These are phyloP conservation scores for Rhazya stricta DNA, from an alignment of 257 asterid genomes.

Conservation along the genomic window DNA sequence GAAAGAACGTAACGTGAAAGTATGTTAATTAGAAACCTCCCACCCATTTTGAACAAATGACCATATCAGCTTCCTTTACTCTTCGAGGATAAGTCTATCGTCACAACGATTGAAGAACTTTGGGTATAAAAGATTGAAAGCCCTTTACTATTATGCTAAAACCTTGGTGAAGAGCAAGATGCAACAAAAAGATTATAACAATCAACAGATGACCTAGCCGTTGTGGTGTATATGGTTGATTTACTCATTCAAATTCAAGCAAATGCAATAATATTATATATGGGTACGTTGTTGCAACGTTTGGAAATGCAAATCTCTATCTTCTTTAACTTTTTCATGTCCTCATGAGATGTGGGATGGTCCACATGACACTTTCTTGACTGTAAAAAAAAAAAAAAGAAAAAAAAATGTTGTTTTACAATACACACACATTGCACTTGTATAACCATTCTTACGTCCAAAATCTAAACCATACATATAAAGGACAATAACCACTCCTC, in stretches of 20 bases:
- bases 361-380: conserved; percentile 19
- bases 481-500: conserved; percentile 16
- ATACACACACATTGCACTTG: not conserved
- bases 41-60: no score
- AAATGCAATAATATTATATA: not conserved
- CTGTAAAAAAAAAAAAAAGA: no score
- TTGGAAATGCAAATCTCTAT: conserved; percentile 9
- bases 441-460: conserved; percentile 20
- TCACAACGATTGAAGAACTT: no score
- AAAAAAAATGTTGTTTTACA: conserved; percentile 15
- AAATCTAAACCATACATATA: conserved; percentile 14
- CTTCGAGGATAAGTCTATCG: no score
- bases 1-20: no score
- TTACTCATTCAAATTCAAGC: conserved; percentile 9
- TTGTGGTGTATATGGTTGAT: not conserved
- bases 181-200: conserved; percentile 6
- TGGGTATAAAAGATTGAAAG: no score
- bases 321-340: conserved; percentile 12
- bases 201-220: not conserved
- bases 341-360: conserved; percentile 15
- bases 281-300: conserved; percentile 12
- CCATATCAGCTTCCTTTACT: no score
- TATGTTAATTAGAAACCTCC: no score
- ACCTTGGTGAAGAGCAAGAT: not conserved
- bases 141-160: no score